Percentiles rank a stretch among this genome's conserved stretches.
Evolutionary conservation across 2,329 filamentous ascomycete species (phyloP).

Genomic region (Pseudogymnoascus sp.): DNA sequence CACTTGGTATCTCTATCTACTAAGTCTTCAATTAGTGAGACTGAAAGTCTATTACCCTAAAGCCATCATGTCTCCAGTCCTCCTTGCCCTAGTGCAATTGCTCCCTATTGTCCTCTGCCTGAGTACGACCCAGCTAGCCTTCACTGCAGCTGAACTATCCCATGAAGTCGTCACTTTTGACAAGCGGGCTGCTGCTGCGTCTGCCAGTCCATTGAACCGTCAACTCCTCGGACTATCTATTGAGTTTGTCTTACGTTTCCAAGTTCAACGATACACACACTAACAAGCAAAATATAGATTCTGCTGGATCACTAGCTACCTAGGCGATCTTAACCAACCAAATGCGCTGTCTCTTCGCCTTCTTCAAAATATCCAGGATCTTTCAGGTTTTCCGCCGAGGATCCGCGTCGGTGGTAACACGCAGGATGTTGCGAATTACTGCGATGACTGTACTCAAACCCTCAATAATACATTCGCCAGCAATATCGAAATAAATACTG

Average conservation of each 20-base stretch:
- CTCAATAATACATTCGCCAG: not conserved
- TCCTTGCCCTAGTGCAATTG: too few relatives aligned
- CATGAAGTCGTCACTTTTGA: not conserved
- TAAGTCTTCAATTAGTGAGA: too few relatives aligned
- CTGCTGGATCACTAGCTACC: not conserved
- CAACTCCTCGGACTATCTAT: not conserved
- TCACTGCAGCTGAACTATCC: too few relatives aligned
- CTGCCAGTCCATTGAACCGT: not conserved
- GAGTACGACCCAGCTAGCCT: too few relatives aligned
- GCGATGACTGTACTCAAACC: not conserved
- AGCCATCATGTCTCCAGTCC: too few relatives aligned
- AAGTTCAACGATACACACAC: not conserved
- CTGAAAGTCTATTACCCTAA: too few relatives aligned
- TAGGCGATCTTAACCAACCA: not conserved
- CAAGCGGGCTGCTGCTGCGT: not conserved
- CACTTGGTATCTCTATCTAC: too few relatives aligned
- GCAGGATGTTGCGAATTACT: not conserved
- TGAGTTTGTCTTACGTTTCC: not conserved
- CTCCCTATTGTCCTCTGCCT: too few relatives aligned
- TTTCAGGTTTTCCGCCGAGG: not conserved
- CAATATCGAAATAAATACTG: not conserved
- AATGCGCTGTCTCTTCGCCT: not conserved
- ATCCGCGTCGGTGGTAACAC: slow-evolving; percentile 8
- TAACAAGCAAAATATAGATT: not conserved
- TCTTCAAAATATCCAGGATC: slow-evolving; percentile 1